These are phyloP conservation scores for Diaporthe destruens DNA, from an alignment of 2,329 filamentous ascomycete genomes.

Conservation along the genomic window DNA sequence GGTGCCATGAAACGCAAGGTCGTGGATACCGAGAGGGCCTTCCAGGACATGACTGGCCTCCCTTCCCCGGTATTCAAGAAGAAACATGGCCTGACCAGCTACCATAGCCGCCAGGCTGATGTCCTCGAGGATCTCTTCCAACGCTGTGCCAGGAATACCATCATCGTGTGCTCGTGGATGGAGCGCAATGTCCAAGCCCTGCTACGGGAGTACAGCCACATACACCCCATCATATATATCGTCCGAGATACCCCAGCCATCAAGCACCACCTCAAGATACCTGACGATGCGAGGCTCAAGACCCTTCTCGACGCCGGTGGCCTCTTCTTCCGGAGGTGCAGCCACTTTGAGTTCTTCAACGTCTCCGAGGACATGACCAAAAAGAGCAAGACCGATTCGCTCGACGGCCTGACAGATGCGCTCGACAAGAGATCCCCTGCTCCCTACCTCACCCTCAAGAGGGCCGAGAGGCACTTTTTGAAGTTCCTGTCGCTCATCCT, in stretches of 20 bases:
- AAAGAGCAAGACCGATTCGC: slow-evolving; percentile 50
- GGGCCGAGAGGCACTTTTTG: slow-evolving; percentile 76
- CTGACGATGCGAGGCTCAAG: slow-evolving; percentile 66
- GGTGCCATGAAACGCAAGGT: slow-evolving; percentile 77
- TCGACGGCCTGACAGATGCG: slow-evolving; percentile 48
- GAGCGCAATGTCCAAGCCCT: slow-evolving; percentile 72
- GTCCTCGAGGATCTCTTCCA: slow-evolving; percentile 71
- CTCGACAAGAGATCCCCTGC: slow-evolving; percentile 58
- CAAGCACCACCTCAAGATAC: slow-evolving; percentile 70
- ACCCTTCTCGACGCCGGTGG: slow-evolving; percentile 70
- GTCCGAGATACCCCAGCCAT: slow-evolving; percentile 75
- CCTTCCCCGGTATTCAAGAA: slow-evolving; percentile 74
- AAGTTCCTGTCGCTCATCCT: slow-evolving; percentile 75
- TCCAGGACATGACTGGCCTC: slow-evolving; percentile 73
- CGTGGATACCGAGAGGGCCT: slow-evolving; percentile 76
- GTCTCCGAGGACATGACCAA: slow-evolving; percentile 64
- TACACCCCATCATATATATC: slow-evolving; percentile 79
- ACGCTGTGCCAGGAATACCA: slow-evolving; percentile 69
- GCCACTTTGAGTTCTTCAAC: slow-evolving; percentile 84
- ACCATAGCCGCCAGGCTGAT: slow-evolving; percentile 72
- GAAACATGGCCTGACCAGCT: slow-evolving; percentile 70
- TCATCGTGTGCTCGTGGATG: slow-evolving; percentile 81
- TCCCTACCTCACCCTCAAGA: slow-evolving; percentile 75
- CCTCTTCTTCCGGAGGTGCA: slow-evolving; percentile 73
- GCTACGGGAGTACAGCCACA: slow-evolving; percentile 71